Evolutionary conservation across 2,329 filamentous ascomycete genomes (phyloP), one percentile per base, ranked within the genome.

Genomic region (Trichoderma sp.): DNA sequence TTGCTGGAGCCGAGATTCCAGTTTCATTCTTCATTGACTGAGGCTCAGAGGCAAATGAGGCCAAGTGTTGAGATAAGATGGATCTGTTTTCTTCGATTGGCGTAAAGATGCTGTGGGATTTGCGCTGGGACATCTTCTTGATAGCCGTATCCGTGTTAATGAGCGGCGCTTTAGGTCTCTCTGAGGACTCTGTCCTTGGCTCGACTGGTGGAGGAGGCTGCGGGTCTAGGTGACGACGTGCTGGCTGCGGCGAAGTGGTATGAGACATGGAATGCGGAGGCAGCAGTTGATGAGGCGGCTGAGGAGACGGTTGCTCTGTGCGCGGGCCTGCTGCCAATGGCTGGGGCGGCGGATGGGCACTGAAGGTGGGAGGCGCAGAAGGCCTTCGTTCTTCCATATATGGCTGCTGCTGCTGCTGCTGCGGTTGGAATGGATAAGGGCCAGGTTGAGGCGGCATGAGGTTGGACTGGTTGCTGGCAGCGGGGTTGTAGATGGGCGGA

Each of bases 51-150:
- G 87, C 84, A 71, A 91, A 90, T 1, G 86, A 87, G 17, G 88
- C 89, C 70, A 92, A 89, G 77, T 97, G 93, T 71, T 94, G 92
- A 13, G 92, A 93, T 52, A 97, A 81, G 68, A 97, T 90, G 1
- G 94, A 97, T 58, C 92, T 87, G 73, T 91, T 93, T 76, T 97
- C 94, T 74, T 98, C 95, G 70, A 99, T 97, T 0, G 95, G 95
- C 0, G 95, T 99, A 76, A 98, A 98, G 69, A 99, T 98, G 78
- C 94, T 97, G 76, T 94, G 90, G 25, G 90, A 90, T 77, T 94
- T 94, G 37, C 92, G 89, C 74, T 90, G 91, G 2, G 90, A 89
- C 70, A 92, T 81, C 72, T 86, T 88, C 78, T 87, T 87, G 70
- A 88, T 84, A 19, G 81, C 81, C 39, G 79, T 78, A 58, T 82